phyloP scores from a whole-genome alignment of 2,329 filamentous ascomycete genomes.

The Arthrinium puccinioides region DNA sequence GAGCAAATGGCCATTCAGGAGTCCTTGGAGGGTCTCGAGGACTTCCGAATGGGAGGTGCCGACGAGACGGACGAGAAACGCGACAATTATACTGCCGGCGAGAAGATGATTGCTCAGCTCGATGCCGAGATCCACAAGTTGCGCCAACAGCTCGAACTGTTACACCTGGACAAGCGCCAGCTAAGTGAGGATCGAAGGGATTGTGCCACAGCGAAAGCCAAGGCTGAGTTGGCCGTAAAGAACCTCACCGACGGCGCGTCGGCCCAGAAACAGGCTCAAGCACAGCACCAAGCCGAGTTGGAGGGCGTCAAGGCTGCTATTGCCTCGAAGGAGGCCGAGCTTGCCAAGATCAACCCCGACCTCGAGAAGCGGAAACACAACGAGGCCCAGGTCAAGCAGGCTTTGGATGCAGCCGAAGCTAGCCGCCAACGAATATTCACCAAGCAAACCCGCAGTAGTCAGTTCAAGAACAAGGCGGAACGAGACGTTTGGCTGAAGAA shows the following conservation, averaged over 20 bases:
- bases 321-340: constrained; percentile 65
- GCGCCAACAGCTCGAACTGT: constrained; percentile 74
- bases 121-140: constrained; percentile 74
- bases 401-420: constrained; percentile 70
- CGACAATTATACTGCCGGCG: constrained; percentile 66
- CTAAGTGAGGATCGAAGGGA: constrained; percentile 86
- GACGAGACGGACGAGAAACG: constrained; percentile 80
- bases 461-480: constrained; percentile 82
- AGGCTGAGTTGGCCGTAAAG: constrained; percentile 79
- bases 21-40: constrained; percentile 76
- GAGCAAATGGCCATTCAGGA: constrained; percentile 75
- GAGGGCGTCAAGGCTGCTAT: constrained; percentile 69
- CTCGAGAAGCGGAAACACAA: constrained; percentile 67
- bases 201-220: constrained; percentile 69
- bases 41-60: constrained; percentile 70
- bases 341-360: constrained; percentile 67
- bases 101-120: constrained; percentile 70
- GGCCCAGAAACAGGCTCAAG: constrained; percentile 64
- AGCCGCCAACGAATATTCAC: constrained; percentile 73
- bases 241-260: constrained; percentile 77
- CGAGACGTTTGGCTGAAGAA: constrained; percentile 75
- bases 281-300: constrained; percentile 65
- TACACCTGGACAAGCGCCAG: constrained; percentile 78
- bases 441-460: constrained; percentile 83
- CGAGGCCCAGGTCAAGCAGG: constrained; percentile 62